Evolutionary conservation across 129 eudicot genomes (phyloP).

Genomic region (Helianthus annuus): DNA sequence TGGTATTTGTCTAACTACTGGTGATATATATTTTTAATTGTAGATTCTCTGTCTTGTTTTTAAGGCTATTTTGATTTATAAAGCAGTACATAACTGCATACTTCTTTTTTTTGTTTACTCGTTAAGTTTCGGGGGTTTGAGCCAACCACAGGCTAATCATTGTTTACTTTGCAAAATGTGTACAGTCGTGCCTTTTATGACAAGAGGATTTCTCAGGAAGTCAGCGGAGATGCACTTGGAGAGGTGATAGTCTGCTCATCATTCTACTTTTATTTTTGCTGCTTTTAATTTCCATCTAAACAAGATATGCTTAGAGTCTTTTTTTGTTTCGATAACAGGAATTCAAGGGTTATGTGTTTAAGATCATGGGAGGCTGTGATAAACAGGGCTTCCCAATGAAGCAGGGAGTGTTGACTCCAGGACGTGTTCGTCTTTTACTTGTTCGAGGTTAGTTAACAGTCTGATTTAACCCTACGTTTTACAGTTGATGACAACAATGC

Average conservation of each 20-base stretch:
- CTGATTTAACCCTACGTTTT: background rate
- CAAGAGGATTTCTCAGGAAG: constrained; percentile 94
- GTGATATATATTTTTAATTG: background rate
- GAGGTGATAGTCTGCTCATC: constrained; percentile 34
- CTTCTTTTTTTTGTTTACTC: background rate
- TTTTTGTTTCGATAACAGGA: constrained; percentile 18
- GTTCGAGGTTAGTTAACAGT: constrained; percentile 23
- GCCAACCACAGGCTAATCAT: background rate
- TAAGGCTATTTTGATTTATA: background rate
- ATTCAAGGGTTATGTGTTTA: constrained; percentile 36
- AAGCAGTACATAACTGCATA: background rate
- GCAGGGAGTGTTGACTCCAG: constrained; percentile 21
- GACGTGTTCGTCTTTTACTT: constrained; percentile 50
- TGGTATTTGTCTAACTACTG: background rate
- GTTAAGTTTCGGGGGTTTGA: background rate
- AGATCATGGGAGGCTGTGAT: constrained; percentile 41
- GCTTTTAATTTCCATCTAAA: background rate
- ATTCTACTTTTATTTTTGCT: background rate
- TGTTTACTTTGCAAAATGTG: background rate
- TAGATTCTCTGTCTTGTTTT: background rate
- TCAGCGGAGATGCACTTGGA: constrained; percentile 62
- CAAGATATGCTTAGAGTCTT: background rate
- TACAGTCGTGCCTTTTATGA: constrained; percentile 70
- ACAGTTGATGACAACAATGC: background rate
- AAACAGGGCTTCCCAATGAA: constrained; percentile 27